Conservation (phyloP, 768 basidiomycete genomes). For the Phlebiopsis flavidoalba region DNA sequence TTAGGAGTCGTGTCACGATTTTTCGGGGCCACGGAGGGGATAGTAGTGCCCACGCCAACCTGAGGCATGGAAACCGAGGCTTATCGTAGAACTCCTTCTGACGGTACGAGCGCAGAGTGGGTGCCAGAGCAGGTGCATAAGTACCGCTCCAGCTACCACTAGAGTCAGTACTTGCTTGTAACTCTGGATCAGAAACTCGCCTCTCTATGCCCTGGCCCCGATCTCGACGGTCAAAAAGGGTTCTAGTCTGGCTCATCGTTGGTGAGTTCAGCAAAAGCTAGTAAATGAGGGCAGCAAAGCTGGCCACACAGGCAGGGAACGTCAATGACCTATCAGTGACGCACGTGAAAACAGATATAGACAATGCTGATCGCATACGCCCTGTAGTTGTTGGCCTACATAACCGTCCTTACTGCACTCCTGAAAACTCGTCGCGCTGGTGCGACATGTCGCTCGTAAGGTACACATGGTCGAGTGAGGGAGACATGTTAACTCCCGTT, state of each 20-base stretch:
- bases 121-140: slow-evolving; percentile 54
- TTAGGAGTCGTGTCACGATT: neutral
- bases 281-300: slow-evolving; percentile 79
- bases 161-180: slow-evolving; percentile 4
- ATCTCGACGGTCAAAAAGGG: slow-evolving; percentile 79
- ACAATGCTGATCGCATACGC: neutral
- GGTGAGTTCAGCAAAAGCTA: slow-evolving; percentile 56
- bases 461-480: slow-evolving; percentile 75
- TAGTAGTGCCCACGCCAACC: slow-evolving; percentile 84
- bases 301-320: slow-evolving; percentile 21
- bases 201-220: slow-evolving; percentile 77
- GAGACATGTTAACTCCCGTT: slow-evolving; percentile 73
- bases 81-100: slow-evolving; percentile 76
- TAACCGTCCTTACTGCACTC: slow-evolving; percentile 47
- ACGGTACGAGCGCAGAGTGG: slow-evolving; percentile 52
- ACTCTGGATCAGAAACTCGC: slow-evolving; percentile 31
- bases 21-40: neutral
- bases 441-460: slow-evolving; percentile 75
- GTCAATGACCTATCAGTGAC: too few relatives aligned
- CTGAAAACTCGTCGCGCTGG: slow-evolving; percentile 74
- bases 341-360: too few relatives aligned
- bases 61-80: slow-evolving; percentile 85
- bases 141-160: slow-evolving; percentile 49
- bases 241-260: slow-evolving; percentile 81
- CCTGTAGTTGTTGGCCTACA: slow-evolving; percentile 14